phyloP scores from a whole-genome alignment of 2,329 filamentous ascomycete genomes.

The Aspergillus thermomutatus region DNA sequence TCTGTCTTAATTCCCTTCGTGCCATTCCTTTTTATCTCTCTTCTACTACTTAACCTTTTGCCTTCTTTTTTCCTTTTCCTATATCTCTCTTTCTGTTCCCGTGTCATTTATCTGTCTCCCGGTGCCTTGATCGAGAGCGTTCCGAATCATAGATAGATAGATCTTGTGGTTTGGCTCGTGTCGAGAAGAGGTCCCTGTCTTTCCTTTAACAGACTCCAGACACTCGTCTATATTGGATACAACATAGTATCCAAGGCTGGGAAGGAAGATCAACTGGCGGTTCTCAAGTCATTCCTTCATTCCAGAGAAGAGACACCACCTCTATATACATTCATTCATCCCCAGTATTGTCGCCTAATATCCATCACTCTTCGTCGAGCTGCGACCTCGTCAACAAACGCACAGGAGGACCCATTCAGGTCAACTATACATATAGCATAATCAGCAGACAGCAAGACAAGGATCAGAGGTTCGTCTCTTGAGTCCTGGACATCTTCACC shows the following conservation, averaged over 20 bases:
- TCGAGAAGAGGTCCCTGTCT: slow-evolving; percentile 33
- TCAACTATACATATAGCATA: neutral
- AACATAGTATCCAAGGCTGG: slow-evolving; percentile 3
- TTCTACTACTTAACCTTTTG: slow-evolving; percentile 13
- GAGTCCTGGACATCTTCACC: neutral
- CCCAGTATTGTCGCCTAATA: slow-evolving; percentile 4
- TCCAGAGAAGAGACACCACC: slow-evolving; percentile 27
- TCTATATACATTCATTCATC: slow-evolving; percentile 20
- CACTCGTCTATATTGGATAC: neutral
- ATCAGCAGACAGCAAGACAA: neutral
- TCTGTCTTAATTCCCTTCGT: slow-evolving; percentile 12
- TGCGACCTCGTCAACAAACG: neutral
- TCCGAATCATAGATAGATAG: slow-evolving; percentile 9
- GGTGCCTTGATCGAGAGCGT: slow-evolving; percentile 22
- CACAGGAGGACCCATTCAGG: neutral
- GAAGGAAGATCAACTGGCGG: neutral
- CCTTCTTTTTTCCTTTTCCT: slow-evolving; percentile 10
- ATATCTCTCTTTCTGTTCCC: slow-evolving; percentile 1
- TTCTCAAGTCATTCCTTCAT: slow-evolving; percentile 37
- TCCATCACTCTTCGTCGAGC: slow-evolving; percentile 1
- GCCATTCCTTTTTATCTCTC: slow-evolving; percentile 25
- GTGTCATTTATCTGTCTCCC: slow-evolving; percentile 11
- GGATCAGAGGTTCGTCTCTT: neutral
- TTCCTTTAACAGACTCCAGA: slow-evolving; percentile 23
- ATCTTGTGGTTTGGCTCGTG: slow-evolving; percentile 18